Evolutionary conservation across 768 basidiomycete genomes (phyloP), one percentile per base, ranked within the genome.

Genomic region (Kwoniella sp.): DNA sequence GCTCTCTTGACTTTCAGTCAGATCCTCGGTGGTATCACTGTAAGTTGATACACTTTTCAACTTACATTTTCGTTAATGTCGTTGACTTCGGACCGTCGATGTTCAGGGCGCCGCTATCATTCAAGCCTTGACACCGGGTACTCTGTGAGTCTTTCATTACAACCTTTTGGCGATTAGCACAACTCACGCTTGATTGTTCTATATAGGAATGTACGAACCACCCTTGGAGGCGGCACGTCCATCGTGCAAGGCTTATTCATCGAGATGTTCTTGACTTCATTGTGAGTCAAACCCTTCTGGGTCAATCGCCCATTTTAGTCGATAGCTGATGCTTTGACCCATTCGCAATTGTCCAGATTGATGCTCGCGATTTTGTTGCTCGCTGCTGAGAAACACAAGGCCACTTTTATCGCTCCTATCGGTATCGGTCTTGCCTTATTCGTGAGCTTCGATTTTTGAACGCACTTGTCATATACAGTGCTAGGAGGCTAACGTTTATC

Each of bases 321-420:
- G 33, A 24, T 8, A 8, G 21, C 5, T 55, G 54, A 21, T 19
- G 19, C 15, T 21, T 3, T 5, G n/a, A 8, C 26, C 36, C 46
- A 6, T 47, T 5, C 15, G 8, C 17, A 25, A 55, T 48, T 44
- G 21, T 47, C 1, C 55, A 68, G 70, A 22, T 62, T 74, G 55
- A 71, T 71, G 70, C 53, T 71, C 5, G 69, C 69, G 27, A 74
- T 74, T 30, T 66, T 79, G 19, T 60, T 79, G 4, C 73, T 79
- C 2, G 78, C 78, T 21, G 78, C 78, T 25, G 78, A 79, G 67
- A 79, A 79, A 61, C 77, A 79, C 69, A 80, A 81, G 60, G 81
- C 81, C 1, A 82, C 82, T 0, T 81, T 80, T 70, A 74, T 83
- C 29, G 81, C 82, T 12, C 82, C 82, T 0, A 77, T 83, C 66